Conservation (phyloP, 2,329 filamentous ascomycete species). For the Albifimbria verrucaria region DNA sequence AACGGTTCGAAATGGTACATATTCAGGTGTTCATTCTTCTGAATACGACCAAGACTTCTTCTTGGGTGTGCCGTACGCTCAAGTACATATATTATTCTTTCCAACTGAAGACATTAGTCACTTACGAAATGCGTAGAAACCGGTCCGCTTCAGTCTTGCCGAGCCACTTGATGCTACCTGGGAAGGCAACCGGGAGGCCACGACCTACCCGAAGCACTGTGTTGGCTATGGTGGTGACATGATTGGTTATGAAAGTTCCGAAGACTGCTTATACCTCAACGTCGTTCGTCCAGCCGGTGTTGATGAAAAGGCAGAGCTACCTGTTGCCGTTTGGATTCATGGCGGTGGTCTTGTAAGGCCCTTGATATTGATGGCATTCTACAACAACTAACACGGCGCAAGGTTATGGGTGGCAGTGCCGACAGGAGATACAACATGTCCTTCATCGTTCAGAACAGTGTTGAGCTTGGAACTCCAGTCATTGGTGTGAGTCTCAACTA, state of each 20-base stretch:
- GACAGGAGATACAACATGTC: slow-evolving; percentile 58
- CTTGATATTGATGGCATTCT: not conserved
- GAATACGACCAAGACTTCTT: slow-evolving; percentile 43
- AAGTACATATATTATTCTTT: slow-evolving; percentile 6
- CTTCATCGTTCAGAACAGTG: slow-evolving; percentile 49
- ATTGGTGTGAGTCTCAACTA: slow-evolving; percentile 49
- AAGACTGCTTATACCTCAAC: slow-evolving; percentile 62
- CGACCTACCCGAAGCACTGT: slow-evolving; percentile 41
- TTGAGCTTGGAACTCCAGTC: slow-evolving; percentile 41
- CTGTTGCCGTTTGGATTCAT: slow-evolving; percentile 59
- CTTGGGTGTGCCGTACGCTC: slow-evolving; percentile 48
- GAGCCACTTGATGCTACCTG: slow-evolving; percentile 44
- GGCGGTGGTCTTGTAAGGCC: slow-evolving; percentile 26
- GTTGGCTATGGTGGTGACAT: slow-evolving; percentile 43
- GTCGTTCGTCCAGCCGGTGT: slow-evolving; percentile 53
- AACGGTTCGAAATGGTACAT: slow-evolving; percentile 17
- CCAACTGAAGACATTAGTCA: not conserved
- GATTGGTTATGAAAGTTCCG: slow-evolving; percentile 26
- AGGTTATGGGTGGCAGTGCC: slow-evolving; percentile 23
- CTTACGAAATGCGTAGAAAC: slow-evolving; percentile 4
- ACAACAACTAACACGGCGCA: not conserved
- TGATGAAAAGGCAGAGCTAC: slow-evolving; percentile 37
- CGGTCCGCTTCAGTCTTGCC: slow-evolving; percentile 13
- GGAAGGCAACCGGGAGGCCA: slow-evolving; percentile 37
- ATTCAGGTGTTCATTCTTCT: slow-evolving; percentile 30